Percentiles rank a stretch among this genome's conserved stretches.
Evolutionary conservation across 495 filamentous ascomycete species (phyloP).

Genomic region (Chaetomidium leptoderma): DNA sequence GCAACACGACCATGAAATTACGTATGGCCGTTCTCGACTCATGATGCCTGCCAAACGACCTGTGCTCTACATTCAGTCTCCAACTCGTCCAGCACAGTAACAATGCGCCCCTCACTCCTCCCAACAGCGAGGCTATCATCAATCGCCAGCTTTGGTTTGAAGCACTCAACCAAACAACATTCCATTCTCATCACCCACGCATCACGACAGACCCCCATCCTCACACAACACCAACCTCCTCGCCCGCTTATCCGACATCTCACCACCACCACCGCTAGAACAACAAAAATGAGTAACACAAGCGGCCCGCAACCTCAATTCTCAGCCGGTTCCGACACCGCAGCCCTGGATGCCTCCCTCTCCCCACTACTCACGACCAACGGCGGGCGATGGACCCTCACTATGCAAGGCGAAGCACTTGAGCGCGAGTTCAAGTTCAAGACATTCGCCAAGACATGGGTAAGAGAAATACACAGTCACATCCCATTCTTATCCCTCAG

Average conservation of each 20-base stretch:
- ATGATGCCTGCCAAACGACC: background rate
- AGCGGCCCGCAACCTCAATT: slow-evolving; percentile 19
- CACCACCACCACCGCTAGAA: background rate
- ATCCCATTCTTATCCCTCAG: background rate
- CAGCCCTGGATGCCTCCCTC: slow-evolving; percentile 19
- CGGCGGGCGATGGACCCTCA: slow-evolving; percentile 51
- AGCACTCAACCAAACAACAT: background rate
- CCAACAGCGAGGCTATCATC: background rate
- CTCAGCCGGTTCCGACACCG: slow-evolving; percentile 32
- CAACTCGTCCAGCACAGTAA: background rate
- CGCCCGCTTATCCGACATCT: background rate
- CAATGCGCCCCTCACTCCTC: background rate
- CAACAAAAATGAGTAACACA: background rate
- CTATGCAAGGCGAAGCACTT: slow-evolving; percentile 48
- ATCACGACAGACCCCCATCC: background rate
- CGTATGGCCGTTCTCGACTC: background rate
- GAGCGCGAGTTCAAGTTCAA: slow-evolving; percentile 59
- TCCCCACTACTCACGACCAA: slow-evolving; percentile 10
- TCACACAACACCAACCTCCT: background rate
- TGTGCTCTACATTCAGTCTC: too few species aligned
- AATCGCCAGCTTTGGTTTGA: background rate
- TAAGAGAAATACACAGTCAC: slow-evolving; percentile 30
- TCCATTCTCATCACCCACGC: background rate
- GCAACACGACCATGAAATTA: background rate
- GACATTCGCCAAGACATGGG: slow-evolving; percentile 60